Base-by-base conservation (phyloP, 257 asterid species). In the Penstemon eatonii region DNA sequence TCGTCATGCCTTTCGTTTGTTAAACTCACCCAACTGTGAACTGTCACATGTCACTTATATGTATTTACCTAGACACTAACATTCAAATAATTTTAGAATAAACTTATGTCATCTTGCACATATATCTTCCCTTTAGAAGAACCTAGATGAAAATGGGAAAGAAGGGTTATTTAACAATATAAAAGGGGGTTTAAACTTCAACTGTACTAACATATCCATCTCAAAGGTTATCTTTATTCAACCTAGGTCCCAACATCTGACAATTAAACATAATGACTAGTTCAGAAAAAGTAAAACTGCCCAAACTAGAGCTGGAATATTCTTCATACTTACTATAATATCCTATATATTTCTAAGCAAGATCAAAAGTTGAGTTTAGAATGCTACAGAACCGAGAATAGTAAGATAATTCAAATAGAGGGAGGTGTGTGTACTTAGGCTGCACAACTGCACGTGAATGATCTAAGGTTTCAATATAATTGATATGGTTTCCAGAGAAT, bases 41-140 rank as follows among this genome's bases (percentile, higher is more conserved):
- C 55, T 12, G 13, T 56, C 10, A 53, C 47, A 33, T 66, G 39
- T 15, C 62, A 54, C 63, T 43, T 50, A 10, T 10, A 62, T n/a
- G 58, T 55, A 33, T 49, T 25, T 12, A 44, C 45, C 72, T 45
- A 56, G 62, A 51, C 56, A 46, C 12, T 44, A 6, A 55, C 40
- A 42, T 36, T 56, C 47, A 36, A 39, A 44, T 38, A 56, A 68
- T 44, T 37, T 44, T 37, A 38, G 6, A 53, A 11, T 2, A 53
- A 43, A 25, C 55, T 44, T 54, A 18, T 33, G 39, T 33, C 8
- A 5, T 63, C 65, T 52, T 60, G 75, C 43, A 36, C 69, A 62
- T 71, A 36, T 60, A n/a, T 38, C 60, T 51, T 68, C 37, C 8
- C 40, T 69, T 56, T 46, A 8, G 19, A 51, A 61, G 8, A 9